These are phyloP conservation scores for Apiospora phragmitis DNA, from an alignment of 2,329 filamentous ascomycete species.

Conservation along the genomic window DNA sequence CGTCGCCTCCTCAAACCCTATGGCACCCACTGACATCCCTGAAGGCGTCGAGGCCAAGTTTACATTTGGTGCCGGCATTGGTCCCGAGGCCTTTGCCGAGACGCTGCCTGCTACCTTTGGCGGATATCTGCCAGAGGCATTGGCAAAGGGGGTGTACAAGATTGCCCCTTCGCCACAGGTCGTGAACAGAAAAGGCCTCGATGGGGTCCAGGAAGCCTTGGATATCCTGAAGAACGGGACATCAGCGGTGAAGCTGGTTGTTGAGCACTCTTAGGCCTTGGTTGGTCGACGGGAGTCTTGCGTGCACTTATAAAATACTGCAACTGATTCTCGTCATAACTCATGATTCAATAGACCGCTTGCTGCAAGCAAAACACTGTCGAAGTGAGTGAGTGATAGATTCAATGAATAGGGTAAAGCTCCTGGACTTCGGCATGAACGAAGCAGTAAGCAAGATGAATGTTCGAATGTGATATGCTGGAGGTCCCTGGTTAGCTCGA, in stretches of 20 bases:
- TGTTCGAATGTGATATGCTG: neutral
- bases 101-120: conserved; percentile 14
- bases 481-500: neutral
- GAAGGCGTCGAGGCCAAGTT: conserved; percentile 15
- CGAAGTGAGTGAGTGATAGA: no score
- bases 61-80: conserved; percentile 11
- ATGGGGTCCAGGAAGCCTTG: conserved; percentile 18
- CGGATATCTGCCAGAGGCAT: conserved; percentile 15
- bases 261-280: neutral
- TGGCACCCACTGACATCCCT: conserved; percentile 12
- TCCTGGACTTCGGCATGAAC: neutral
- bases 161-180: conserved; percentile 1
- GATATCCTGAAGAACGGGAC: conserved; percentile 10
- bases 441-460: neutral
- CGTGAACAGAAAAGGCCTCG: conserved; percentile 10
- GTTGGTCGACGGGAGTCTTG: neutral
- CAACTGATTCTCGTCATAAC: no score
- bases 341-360: no score
- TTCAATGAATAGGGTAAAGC: no score
- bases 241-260: neutral
- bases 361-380: no score
- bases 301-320: no score
- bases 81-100: conserved; percentile 1
- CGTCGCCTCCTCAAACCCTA: conserved; percentile 8
- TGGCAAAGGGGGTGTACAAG: conserved; percentile 12